Base-by-base conservation (phyloP, 1,139 yeast species). In the Yamadazyma dushanensis region DNA sequence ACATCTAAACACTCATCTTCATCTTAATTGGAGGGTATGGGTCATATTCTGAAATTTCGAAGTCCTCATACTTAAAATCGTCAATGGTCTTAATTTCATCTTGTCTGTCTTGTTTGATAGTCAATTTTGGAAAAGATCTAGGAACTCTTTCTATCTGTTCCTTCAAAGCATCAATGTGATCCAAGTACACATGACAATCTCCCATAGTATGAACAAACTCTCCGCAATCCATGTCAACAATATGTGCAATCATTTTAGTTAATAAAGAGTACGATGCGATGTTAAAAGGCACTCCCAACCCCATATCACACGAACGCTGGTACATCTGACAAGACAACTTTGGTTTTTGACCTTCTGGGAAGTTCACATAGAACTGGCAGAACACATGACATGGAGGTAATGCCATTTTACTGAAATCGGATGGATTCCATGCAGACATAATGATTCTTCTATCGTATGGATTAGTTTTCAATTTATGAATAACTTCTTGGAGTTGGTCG, bases 291-390 rank as follows among this genome's bases (percentile, higher is more conserved):
- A 92, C 97, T 9, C 99, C 99, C 24, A 92, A 75, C 0, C 99
- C 99, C 97, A 92, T 90, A 56, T 92, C 99, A 63, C 97, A 92
- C n/a, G 96, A 87, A 53, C 99, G 77, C 64, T 92, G 99, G 62
- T 94, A 92, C 66, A 92, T 69, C 42, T 84, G 76, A 59, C 98
- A 94, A 10, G 94, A 84, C 40, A 92, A 73, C 53, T 71, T 79
- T 23, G 94, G 94, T 51, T 64, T 78, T 4, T 47, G 35, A 16
- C 61, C 66, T 39, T 69, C 63, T 2, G 94, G 94, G 63, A 83
- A 83, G 49, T 76, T 84, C 26, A 92, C 98, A 56, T 86, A 92
- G 58, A 92, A 92, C 59, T 92, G 99, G 39, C 96, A 83, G 56
- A 92, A 86, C 23, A 94, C 95, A 59, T 92, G 99, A 54, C 99